Conservation (phyloP, 345 rosid species). For the Brassica carinata region DNA sequence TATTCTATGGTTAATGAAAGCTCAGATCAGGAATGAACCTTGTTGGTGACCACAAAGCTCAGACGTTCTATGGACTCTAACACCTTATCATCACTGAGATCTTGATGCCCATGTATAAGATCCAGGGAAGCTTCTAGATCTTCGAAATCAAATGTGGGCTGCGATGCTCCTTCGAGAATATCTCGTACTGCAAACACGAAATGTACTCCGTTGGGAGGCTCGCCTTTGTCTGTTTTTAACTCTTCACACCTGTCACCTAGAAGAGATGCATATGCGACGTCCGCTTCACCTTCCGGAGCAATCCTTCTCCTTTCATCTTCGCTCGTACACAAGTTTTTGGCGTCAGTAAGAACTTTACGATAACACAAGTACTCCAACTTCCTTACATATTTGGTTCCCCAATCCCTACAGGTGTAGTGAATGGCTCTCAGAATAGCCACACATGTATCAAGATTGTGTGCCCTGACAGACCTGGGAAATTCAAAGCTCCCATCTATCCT, state of each 20-base stretch:
- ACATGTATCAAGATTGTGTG: constrained; percentile 24
- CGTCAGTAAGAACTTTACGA: neutral
- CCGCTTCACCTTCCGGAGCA: constrained; percentile 16
- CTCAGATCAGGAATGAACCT: neutral
- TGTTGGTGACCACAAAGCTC: neutral
- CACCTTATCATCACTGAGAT: constrained; percentile 9
- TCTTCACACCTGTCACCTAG: constrained; percentile 4
- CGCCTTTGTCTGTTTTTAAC: neutral
- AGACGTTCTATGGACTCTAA: neutral
- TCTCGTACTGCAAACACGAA: constrained; percentile 25
- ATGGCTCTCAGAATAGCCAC: constrained; percentile 24
- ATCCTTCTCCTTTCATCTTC: constrained; percentile 28
- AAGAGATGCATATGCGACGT: constrained; percentile 29
- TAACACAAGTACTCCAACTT: neutral
- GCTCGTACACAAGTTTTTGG: neutral
- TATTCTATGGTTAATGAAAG: neutral
- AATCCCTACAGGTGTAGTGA: constrained; percentile 21
- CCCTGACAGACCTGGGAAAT: constrained; percentile 20
- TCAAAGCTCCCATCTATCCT: constrained; percentile 8
- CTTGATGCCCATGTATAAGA: neutral
- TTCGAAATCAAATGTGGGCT: neutral
- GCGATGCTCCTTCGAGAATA: constrained; percentile 13
- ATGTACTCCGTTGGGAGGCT: neutral
- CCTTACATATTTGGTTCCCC: constrained; percentile 9
- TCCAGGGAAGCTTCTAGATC: neutral